Base-by-base conservation (phyloP, 164 flowering plant species). In the Magnolia changhungtana region DNA sequence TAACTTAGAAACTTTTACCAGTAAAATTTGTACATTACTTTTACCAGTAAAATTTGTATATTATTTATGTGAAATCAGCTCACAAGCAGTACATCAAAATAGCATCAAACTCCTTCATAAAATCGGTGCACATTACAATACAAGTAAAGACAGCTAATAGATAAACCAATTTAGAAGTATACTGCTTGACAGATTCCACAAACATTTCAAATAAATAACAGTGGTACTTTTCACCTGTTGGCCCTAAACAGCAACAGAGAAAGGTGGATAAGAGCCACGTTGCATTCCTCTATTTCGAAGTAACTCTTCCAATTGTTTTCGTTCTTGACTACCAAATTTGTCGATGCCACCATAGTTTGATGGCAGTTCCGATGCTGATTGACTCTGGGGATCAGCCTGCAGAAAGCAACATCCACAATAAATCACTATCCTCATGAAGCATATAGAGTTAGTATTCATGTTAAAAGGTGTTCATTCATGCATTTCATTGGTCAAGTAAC, bases 201-300 rank as follows among this genome's bases (percentile, higher is more conserved):
- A 55, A 10, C 61, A 55, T 67, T n/a, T 13, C 49, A 72, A 72
- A 21, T 51, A 66, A 14, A 52, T 55, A 69, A 50, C 20, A 45
- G 59, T 51, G 21, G 31, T 16, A 24, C 8, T 52, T 55, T 61
- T 78, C 76, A 93, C 99, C 99, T 94, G 90, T 82, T 90, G 92
- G 58, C 97, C 98, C 85, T 90, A 92, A 20, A 88, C 85, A 74
- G 89, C 90, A 80, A 96, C 90, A 72, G 85, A 87, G 74, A 92
- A 92, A 37, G 84, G 87, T 45, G 99, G 99, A 82, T 82, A 91
- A 78, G 89, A 86, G 45, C 94, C 94, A 76, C 74, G 63, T 19
- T 59, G 81, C 81, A 87, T 71, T 82, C 93, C 96, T 85, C 87
- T 96, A 74, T 79, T 86, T 82, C 72, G 89, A 3, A 93, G 84